Conservation (phyloP, 2,329 filamentous ascomycete genomes). For the Dactylella cylindrospora region DNA sequence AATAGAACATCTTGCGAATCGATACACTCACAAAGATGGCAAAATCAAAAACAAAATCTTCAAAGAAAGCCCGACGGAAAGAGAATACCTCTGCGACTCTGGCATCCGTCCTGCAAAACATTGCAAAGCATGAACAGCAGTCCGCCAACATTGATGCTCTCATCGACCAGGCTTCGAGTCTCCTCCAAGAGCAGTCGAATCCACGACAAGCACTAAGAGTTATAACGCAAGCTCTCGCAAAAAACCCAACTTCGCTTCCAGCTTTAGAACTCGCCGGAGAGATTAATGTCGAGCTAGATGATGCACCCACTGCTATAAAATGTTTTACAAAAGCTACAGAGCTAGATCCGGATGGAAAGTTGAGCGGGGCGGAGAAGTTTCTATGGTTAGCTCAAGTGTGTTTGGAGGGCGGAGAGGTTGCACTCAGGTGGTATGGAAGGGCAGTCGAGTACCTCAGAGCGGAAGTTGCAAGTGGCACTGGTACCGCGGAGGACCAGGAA, state of each 20-base stretch:
- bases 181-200: constrained; percentile 36
- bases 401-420: constrained; percentile 67
- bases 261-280: constrained; percentile 77
- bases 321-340: constrained; percentile 72
- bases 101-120: constrained; percentile 40
- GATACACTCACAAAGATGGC: constrained; percentile 29
- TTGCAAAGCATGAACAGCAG: constrained; percentile 26
- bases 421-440: constrained; percentile 67
- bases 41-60: constrained; percentile 41
- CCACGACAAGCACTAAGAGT: constrained; percentile 44
- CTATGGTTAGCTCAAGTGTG: constrained; percentile 90
- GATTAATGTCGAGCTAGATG: constrained; percentile 78
- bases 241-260: constrained; percentile 54
- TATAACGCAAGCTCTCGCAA: constrained; percentile 37
- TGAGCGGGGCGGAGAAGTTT: constrained; percentile 87
- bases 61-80: constrained; percentile 42
- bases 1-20: too few species aligned
- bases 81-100: constrained; percentile 18
- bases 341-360: constrained; percentile 71
- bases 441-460: constrained; percentile 71
- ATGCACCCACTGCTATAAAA: constrained; percentile 70
- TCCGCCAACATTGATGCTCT: constrained; percentile 25
- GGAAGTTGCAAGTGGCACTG: constrained; percentile 51
- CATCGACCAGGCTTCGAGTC: constrained; percentile 13
- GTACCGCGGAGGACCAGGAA: constrained; percentile 63